Evolutionary conservation across 2,329 filamentous ascomycete genomes (phyloP).

Genomic region (Chaetothyriales sp.): DNA sequence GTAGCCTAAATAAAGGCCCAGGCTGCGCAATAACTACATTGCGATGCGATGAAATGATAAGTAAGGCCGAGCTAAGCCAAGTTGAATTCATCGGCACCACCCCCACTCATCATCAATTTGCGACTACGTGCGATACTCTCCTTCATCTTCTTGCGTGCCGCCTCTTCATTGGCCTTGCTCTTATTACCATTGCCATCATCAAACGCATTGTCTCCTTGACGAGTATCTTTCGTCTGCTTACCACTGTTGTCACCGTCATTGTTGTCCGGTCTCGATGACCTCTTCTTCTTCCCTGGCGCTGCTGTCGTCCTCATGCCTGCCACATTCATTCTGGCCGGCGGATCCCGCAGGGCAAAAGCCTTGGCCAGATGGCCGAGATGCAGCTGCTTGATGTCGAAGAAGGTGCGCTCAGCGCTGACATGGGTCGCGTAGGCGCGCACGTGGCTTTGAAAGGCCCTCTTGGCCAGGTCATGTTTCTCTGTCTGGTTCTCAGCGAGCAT

Average conservation of each 20-base stretch:
- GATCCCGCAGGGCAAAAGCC: constrained; percentile 78
- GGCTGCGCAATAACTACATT: no score
- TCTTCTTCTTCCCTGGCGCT: constrained; percentile 18
- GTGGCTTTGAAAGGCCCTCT: constrained; percentile 79
- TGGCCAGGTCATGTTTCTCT: constrained; percentile 48
- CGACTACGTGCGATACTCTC: constrained; percentile 37
- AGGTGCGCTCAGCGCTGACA: constrained; percentile 65
- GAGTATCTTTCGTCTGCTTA: constrained; percentile 3
- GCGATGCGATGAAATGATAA: no score
- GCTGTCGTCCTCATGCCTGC: constrained; percentile 25
- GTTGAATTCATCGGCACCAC: constrained; percentile 45
- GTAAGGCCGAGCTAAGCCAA: constrained; percentile 29
- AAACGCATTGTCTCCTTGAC: constrained; percentile 25
- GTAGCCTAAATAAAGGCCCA: no score
- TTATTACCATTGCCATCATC: constrained; percentile 20
- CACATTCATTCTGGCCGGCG: constrained; percentile 62
- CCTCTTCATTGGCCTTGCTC: constrained; percentile 26
- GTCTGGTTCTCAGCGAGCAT: constrained; percentile 45
- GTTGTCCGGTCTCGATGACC: constrained; percentile 23
- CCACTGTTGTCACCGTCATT: constrained; percentile 19
- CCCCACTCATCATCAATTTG: constrained; percentile 35
- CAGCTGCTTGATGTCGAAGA: constrained; percentile 82
- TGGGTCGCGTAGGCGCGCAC: constrained; percentile 93
- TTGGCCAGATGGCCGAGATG: constrained; percentile 91
- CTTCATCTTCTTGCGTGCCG: constrained; percentile 41